These are phyloP conservation scores for Russula virescens DNA, from an alignment of 768 basidiomycete genomes.

Conservation along the genomic window DNA sequence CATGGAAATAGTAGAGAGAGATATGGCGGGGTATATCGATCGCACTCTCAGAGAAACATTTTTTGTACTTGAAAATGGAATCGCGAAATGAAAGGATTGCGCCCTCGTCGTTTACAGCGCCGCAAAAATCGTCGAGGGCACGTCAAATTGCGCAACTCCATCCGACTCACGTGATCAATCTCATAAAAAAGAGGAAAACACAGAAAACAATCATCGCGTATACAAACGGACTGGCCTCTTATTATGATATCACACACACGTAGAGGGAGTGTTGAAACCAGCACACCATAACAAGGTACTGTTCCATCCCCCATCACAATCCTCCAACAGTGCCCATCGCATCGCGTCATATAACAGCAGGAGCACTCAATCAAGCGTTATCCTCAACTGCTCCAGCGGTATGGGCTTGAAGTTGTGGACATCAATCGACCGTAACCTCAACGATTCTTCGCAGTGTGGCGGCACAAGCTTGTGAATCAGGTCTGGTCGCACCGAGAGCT, in stretches of 20 bases:
- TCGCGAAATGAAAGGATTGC: no score
- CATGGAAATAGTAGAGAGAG: not conserved
- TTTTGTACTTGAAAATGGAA: no score
- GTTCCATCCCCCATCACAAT: not conserved
- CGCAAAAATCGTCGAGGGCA: not conserved
- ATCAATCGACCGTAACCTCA: slow-evolving; percentile 79
- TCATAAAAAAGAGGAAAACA: not conserved
- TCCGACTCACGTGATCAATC: not conserved
- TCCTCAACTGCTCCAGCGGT: slow-evolving; percentile 92
- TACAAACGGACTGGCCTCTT: not conserved
- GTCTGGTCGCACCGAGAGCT: slow-evolving; percentile 94
- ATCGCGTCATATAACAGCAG: not conserved
- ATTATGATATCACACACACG: slow-evolving; percentile 18
- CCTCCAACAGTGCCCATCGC: not conserved
- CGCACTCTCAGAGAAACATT: no score
- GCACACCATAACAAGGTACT: slow-evolving; percentile 10
- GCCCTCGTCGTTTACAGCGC: not conserved
- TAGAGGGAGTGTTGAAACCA: slow-evolving; percentile 7
- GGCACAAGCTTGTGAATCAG: slow-evolving; percentile 90
- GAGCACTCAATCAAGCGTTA: slow-evolving; percentile 69
- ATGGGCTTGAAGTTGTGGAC: slow-evolving; percentile 93
- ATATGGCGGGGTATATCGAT: not conserved
- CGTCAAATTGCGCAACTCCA: slow-evolving; percentile 9
- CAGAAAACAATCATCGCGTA: not conserved
- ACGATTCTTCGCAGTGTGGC: slow-evolving; percentile 80